These are phyloP conservation scores for Botryobasidium botryosum DNA, from an alignment of 768 basidiomycete species.

Conservation along the genomic window DNA sequence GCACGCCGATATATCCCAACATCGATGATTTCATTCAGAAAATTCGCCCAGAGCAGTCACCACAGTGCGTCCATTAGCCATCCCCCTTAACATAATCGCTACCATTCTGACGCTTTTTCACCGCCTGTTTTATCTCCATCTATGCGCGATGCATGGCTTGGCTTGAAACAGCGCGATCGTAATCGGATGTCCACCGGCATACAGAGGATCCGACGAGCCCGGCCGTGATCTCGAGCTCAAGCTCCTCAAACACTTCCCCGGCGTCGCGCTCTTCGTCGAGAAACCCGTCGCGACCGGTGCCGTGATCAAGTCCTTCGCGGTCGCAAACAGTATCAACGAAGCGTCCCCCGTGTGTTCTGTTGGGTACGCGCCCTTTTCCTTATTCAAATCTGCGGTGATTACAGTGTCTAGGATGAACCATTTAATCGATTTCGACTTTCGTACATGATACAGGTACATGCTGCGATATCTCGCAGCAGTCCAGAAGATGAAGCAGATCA, in stretches of 20 bases:
- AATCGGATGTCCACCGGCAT: slow-evolving; percentile 87
- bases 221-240: slow-evolving; percentile 79
- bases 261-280: slow-evolving; percentile 78
- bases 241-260: slow-evolving; percentile 74
- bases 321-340: slow-evolving; percentile 55
- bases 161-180: slow-evolving; percentile 44
- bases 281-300: slow-evolving; percentile 83
- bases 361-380: slow-evolving; percentile 35
- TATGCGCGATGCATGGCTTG: background rate
- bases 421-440: background rate
- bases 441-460: slow-evolving; percentile 49
- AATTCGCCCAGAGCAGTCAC: slow-evolving; percentile 46
- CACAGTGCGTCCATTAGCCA: slow-evolving; percentile 22
- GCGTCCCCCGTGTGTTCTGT: slow-evolving; percentile 70
- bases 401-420: no score
- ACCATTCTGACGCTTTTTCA: background rate
- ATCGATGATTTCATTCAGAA: slow-evolving; percentile 66
- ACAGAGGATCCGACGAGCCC: slow-evolving; percentile 57
- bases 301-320: slow-evolving; percentile 47
- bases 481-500: slow-evolving; percentile 92
- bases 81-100: background rate
- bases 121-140: no score
- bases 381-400: no score
- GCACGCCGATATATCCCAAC: slow-evolving; percentile 69
- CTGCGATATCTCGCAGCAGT: slow-evolving; percentile 84